Evolutionary conservation across 2,329 filamentous ascomycete species (phyloP), one percentile per base, ranked within the genome.

Genomic region (Huntiella abstrusa): DNA sequence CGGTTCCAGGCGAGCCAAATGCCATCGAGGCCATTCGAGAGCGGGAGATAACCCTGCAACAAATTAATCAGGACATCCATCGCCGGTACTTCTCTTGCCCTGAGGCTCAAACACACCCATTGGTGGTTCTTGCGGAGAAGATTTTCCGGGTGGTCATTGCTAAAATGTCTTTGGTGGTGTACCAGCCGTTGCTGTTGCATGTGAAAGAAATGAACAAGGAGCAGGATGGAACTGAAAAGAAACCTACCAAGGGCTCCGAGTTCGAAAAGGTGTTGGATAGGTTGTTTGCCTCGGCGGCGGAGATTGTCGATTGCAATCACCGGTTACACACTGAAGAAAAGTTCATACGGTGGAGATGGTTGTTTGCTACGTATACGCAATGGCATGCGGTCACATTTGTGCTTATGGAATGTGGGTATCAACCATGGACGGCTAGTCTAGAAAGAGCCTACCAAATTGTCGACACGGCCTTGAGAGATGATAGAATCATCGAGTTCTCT

Each of bases 121-220:
- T 83, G 1, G 76, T 76, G 51, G 83, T 79, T 77, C 71, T 81
- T 19, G 72, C 72, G 5, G 76, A 74, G 3, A 80, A 80, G 22
- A 67, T 83, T 17, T 70, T 75, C 3, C 73, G 80, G 7, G 66
- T 88, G 32, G 75, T 87, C 51, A 73, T 86, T 62, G 77, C 77
- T 45, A 88, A 86, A 60, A 75, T 86, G 65, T 83, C 78, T 63
- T 67, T 91, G 33, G 70, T 86, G 50, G 70, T 84, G 2, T 82
- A 88, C 55, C 77, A 88, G 53, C 81, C 82, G 0, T 69, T 80
- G 54, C 74, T 81, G 32, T 71, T 76, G 44, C 40, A 41, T 28
- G 22, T 41, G 2, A 39, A 17, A 19, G 37, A 39, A 17, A 19
- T 28, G 12, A 22, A 22, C 5, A 41, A 41, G 17, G 33, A 41